Conservation (phyloP, 2,329 filamentous ascomycete species). For the Zasmidium cellare region DNA sequence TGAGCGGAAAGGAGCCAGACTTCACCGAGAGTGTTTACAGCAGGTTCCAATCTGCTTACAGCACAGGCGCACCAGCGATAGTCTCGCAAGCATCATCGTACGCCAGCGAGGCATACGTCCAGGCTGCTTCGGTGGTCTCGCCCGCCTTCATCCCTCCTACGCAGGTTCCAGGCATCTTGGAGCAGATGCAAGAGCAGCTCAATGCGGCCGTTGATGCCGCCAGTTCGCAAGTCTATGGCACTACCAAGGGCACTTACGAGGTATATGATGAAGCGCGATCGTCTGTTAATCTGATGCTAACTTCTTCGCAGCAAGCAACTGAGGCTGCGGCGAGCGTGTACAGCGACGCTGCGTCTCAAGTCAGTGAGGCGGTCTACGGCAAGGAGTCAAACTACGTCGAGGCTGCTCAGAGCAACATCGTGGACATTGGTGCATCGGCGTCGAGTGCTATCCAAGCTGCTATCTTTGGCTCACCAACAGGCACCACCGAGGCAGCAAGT, state of each 20-base stretch:
- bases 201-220: slow-evolving; percentile 61
- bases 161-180: slow-evolving; percentile 58
- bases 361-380: slow-evolving; percentile 53
- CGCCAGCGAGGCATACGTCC: slow-evolving; percentile 48
- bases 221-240: slow-evolving; percentile 59
- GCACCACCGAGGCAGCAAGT: slow-evolving; percentile 46
- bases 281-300: slow-evolving; percentile 7
- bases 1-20: slow-evolving; percentile 74
- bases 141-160: slow-evolving; percentile 59
- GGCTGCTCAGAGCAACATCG: slow-evolving; percentile 54
- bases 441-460: slow-evolving; percentile 57
- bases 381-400: slow-evolving; percentile 54
- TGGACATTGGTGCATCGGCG: slow-evolving; percentile 56
- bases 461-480: slow-evolving; percentile 58
- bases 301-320: slow-evolving; percentile 48
- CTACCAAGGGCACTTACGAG: slow-evolving; percentile 54
- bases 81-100: slow-evolving; percentile 55
- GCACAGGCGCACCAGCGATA: slow-evolving; percentile 61
- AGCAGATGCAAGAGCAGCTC: slow-evolving; percentile 57
- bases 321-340: slow-evolving; percentile 56
- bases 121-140: slow-evolving; percentile 47
- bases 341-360: slow-evolving; percentile 43
- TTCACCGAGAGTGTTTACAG: slow-evolving; percentile 80
- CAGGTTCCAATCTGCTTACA: slow-evolving; percentile 70
- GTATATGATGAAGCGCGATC: slow-evolving; percentile 12